phyloP scores from a whole-genome alignment of 148 eudicot species.

The Bassia scoparia region DNA sequence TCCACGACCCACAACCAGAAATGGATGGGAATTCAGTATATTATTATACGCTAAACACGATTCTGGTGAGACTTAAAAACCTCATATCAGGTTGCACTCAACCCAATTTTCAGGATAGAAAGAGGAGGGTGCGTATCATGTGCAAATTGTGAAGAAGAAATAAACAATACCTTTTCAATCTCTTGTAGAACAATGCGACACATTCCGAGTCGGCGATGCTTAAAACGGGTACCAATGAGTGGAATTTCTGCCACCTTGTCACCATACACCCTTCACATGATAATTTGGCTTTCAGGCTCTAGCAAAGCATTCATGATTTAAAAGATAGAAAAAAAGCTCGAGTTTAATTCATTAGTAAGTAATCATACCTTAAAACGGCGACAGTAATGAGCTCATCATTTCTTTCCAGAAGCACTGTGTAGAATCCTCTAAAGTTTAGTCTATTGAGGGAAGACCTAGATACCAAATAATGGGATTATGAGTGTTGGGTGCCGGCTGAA shows the following conservation, averaged over 20 bases:
- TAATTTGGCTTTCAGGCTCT: slow-evolving; percentile 20
- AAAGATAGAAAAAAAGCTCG: slow-evolving; percentile 5
- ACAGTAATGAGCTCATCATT: slow-evolving; percentile 71
- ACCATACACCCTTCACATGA: slow-evolving; percentile 56
- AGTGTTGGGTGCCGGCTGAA: neutral
- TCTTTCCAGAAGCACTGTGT: slow-evolving; percentile 77
- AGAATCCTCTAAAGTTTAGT: slow-evolving; percentile 78
- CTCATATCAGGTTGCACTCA: neutral
- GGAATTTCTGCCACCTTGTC: slow-evolving; percentile 86
- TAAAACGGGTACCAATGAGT: slow-evolving; percentile 76
- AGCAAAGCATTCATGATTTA: slow-evolving; percentile 1
- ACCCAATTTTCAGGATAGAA: neutral
- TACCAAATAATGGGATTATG: slow-evolving; percentile 7
- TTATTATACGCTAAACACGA: neutral
- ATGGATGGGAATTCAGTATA: neutral
- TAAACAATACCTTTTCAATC: slow-evolving; percentile 72
- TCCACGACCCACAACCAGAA: neutral
- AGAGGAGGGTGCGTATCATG: neutral
- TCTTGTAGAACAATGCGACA: slow-evolving; percentile 74
- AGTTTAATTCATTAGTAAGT: neutral
- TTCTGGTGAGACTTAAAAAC: neutral
- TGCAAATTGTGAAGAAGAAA: neutral
- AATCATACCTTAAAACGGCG: slow-evolving; percentile 68
- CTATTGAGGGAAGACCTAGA: slow-evolving; percentile 80
- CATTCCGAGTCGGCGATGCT: slow-evolving; percentile 87